Evolutionary conservation across 1,284 basidiomycete genomes (phyloP).

Genomic region (Ustilago shanxiensis): DNA sequence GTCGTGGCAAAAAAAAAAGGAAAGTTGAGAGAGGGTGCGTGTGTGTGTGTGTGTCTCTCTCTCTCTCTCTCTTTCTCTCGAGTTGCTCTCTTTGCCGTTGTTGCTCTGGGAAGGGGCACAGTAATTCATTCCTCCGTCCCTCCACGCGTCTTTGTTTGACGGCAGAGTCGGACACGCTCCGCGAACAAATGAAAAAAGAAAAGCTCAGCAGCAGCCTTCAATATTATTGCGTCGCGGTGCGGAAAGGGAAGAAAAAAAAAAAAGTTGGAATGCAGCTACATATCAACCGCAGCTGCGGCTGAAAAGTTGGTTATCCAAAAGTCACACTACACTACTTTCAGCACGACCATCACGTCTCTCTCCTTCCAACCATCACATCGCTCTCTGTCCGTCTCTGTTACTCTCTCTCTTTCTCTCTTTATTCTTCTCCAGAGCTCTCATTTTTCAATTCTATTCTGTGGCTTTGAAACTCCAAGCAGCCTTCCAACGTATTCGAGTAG

Average conservation of each 20-base stretch:
- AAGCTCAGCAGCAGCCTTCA: too few relatives aligned
- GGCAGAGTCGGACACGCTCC: not conserved
- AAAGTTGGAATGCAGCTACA: not conserved
- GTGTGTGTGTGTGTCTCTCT: conserved; percentile 1
- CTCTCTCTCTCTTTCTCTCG: not conserved
- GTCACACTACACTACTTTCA: too few relatives aligned
- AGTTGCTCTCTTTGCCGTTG: not conserved
- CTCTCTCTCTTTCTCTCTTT: conserved; percentile 4
- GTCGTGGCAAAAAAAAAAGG: too few relatives aligned
- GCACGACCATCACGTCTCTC: not conserved
- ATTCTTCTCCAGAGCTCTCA: not conserved
- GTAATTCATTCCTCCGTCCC: not conserved
- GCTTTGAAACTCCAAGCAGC: not conserved
- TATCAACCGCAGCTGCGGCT: not conserved
- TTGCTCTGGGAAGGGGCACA: too few relatives aligned
- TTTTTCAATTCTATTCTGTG: not conserved
- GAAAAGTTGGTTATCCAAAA: too few relatives aligned
- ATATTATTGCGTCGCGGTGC: not conserved
- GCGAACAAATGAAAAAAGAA: not conserved
- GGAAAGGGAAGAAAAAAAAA: not conserved
- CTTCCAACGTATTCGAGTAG: not conserved
- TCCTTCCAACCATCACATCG: conserved; percentile 12
- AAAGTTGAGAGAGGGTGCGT: too few relatives aligned
- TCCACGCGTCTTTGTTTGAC: conserved; percentile 1
- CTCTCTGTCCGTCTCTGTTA: not conserved